Base-by-base conservation (phyloP, 2,329 filamentous ascomycete genomes). In the Xylariaceae sp. region DNA sequence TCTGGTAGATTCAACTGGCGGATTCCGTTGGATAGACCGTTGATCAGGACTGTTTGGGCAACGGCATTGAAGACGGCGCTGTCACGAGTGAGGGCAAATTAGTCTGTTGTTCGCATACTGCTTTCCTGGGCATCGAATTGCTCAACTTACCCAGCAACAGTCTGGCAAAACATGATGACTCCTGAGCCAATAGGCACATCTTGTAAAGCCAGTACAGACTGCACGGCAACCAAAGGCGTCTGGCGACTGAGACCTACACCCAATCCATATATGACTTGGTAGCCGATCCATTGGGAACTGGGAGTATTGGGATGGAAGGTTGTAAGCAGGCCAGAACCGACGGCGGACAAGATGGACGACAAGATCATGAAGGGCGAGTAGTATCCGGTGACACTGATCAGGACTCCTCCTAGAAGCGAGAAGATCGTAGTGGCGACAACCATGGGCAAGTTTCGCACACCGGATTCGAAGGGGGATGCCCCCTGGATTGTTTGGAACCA, bases 381-480 rank as follows among this genome's bases (percentile, higher is more conserved):
- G 45, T 67, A 68, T 31, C 66, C 63, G 34, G 63, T 45, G 33
- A 45, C 56, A 6, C 60, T 56, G 39, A 63, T 57, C 19, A 60
- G 19, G 19, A 55, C 44, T 19, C 65, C 66, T 6, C 61, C 56
- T 16, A 60, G 31, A 11, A 67, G 40, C 17, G 56, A 55, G 31
- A 56, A 50, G 34, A 67, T 39, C 12, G 65, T 59, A 14, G 54
- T 45, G 1, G 51, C 40, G 19, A 70, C 52, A 40, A 71, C 59
- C 11, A 66, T 18, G 1, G 68, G 69, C 12, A 71, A 60, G 16
- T 63, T 61, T 38, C 60, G 61, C 31, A 71, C 66, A 40, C 69
- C 69, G 6, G 66, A 69, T 36, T 66, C 49, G 2, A 65, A 60
- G 2, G 69, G 66, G 12, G 47, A 48, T 19, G 63, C 63, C 9